Conservation (phyloP, 345 rosid species). For the Linum usitatissimum region DNA sequence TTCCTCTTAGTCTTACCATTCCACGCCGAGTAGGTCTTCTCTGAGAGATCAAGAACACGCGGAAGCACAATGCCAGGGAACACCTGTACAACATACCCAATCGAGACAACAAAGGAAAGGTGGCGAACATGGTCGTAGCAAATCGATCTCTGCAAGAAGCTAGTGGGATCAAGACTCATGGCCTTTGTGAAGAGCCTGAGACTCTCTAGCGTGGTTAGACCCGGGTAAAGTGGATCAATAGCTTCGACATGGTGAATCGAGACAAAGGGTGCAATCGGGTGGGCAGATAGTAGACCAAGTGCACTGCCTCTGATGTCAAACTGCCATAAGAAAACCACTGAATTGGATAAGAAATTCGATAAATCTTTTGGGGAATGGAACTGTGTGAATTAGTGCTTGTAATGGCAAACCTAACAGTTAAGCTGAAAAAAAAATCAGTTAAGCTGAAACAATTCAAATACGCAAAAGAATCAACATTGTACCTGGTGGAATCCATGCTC, state of each 20-base stretch:
- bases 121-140: conserved; percentile 51
- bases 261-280: conserved; percentile 76
- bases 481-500: conserved; percentile 96
- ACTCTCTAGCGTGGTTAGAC: conserved; percentile 50
- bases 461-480: background rate
- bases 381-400: no score
- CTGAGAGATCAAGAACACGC: conserved; percentile 65
- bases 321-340: conserved; percentile 29
- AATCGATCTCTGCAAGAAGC: conserved; percentile 75
- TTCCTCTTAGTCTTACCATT: conserved; percentile 35
- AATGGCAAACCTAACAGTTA: no score
- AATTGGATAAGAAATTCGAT: background rate
- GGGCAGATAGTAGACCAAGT: conserved; percentile 64
- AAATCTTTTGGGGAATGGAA: no score
- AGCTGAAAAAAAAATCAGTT: no score
- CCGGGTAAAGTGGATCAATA: conserved; percentile 75
- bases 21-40: conserved; percentile 79
- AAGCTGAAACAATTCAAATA: no score
- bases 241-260: conserved; percentile 86
- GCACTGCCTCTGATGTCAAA: conserved; percentile 89
- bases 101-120: conserved; percentile 53
- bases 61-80: conserved; percentile 56
- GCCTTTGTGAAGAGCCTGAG: conserved; percentile 68
- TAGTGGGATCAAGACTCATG: conserved; percentile 52
- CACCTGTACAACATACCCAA: conserved; percentile 79